Conservation (phyloP, 1,284 basidiomycete genomes). For the Cryptococcus sp. region DNA sequence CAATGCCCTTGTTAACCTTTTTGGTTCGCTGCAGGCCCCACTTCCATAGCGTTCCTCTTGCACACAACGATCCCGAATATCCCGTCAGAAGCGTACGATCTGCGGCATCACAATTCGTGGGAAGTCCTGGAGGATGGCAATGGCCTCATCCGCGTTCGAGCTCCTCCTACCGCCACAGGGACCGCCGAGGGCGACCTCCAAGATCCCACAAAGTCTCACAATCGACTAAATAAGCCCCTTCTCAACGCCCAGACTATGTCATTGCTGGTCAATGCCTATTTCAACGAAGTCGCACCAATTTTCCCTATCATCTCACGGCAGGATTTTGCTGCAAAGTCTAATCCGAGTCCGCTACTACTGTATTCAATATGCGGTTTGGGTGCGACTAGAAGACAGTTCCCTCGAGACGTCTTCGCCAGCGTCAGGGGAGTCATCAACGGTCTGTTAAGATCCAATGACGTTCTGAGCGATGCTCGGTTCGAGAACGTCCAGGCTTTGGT, state of each 20-base stretch:
- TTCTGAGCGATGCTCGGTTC: conserved; percentile 80
- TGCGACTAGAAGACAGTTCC: conserved; percentile 78
- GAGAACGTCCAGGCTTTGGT: conserved; percentile 87
- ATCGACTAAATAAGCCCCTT: conserved; percentile 55
- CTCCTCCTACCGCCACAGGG: conserved; percentile 51
- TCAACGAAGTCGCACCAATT: conserved; percentile 77
- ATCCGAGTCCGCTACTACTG: conserved; percentile 63
- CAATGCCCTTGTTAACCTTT: background rate
- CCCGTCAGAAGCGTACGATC: conserved; percentile 82
- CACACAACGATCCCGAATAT: conserved; percentile 83
- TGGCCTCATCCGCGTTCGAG: conserved; percentile 82
- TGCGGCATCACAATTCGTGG: conserved; percentile 78
- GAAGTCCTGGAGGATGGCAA: conserved; percentile 76
- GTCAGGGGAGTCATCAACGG: conserved; percentile 81
- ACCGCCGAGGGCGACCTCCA: conserved; percentile 31
- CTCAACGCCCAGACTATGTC: conserved; percentile 70
- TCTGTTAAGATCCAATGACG: conserved; percentile 84
- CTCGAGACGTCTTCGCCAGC: conserved; percentile 77
- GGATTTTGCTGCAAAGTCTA: conserved; percentile 69
- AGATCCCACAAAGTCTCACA: conserved; percentile 29
- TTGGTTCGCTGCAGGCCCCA: conserved; percentile 64
- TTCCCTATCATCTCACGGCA: conserved; percentile 82
- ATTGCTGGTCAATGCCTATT: conserved; percentile 85
- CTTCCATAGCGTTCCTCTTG: conserved; percentile 78
- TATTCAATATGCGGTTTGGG: conserved; percentile 92